Conservation (phyloP, 2,329 filamentous ascomycete species). For the Sporothrix protearum region DNA sequence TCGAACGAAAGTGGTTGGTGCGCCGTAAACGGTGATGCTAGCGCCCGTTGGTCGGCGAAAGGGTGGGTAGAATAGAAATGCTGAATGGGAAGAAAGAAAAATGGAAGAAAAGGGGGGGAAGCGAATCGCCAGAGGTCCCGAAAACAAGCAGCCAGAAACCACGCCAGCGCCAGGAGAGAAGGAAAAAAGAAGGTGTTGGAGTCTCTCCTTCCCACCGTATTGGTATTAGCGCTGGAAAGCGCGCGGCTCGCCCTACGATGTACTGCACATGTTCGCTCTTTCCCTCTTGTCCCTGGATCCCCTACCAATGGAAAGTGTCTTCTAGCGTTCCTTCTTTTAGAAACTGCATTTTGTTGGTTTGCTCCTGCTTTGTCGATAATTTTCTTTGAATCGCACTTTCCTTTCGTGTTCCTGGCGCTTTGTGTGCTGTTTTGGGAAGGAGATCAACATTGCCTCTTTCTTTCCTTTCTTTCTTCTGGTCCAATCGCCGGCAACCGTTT, state of each 20-base stretch:
- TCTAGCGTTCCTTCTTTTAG: constrained; percentile 6
- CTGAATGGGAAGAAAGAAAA: not conserved
- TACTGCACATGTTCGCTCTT: too few species aligned
- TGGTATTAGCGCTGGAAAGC: constrained; percentile 3
- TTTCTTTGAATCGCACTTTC: not conserved
- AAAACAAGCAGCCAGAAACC: not conserved
- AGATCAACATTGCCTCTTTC: not conserved
- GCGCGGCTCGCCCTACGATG: constrained; percentile 15
- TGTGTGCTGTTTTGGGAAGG: not conserved
- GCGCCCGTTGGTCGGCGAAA: not conserved
- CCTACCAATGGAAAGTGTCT: not conserved
- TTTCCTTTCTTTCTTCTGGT: not conserved
- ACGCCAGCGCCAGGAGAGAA: not conserved
- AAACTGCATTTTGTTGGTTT: not conserved
- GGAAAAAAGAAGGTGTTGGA: not conserved
- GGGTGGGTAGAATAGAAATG: not conserved
- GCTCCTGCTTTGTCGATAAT: not conserved
- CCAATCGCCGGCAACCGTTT: not conserved
- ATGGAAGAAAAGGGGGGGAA: not conserved
- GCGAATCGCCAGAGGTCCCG: not conserved
- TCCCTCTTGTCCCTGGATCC: not conserved
- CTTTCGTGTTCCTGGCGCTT: not conserved
- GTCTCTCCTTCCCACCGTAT: not conserved
- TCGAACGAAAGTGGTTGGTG: constrained; percentile 15
- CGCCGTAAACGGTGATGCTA: constrained; percentile 3